Base-by-base conservation (phyloP, 805 yeast species). In the Ogataea chonburiensis region DNA sequence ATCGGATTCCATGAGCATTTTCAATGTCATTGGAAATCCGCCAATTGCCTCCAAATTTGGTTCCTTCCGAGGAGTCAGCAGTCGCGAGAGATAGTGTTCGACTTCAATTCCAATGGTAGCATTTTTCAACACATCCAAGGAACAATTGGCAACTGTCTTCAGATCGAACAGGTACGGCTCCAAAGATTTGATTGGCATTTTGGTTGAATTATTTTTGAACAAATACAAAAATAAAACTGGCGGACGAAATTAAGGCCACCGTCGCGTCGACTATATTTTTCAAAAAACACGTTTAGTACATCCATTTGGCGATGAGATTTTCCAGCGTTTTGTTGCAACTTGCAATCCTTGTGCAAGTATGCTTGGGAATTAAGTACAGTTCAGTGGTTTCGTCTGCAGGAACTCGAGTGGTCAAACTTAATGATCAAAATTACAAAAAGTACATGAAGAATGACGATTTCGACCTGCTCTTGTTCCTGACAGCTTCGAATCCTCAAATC, bases 91-190 rank as follows among this genome's bases (percentile, higher is more conserved):
- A 52, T 86, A 88, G 55, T 86, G 88, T 46, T 77, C 84, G 10
- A 81, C 93, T 56, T 88, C 96, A 28, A 87, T 83, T 38, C 95
- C 96, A 34, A 87, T 64, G 11, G 81, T 74, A 17, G 89, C 73
- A 51, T 79, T 78, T 38, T 68, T 74, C 39, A 87, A 65, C 3
- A 77, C 63, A 23, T 81, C 83, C 49, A 86, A 66, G 10, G 91
- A 79, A 21, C 49, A 42, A 13, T 79, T 67, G 32, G 71, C 68
- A 31, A 78, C 79, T 28, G 82, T 61, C 40, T 79, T 74, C 42
- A 81, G 73, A 47, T 86, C 95, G 49, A 77, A 77, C 28, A 82
- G 66, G 55, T 70, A 79, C 3, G 82, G 69, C 52, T 85, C 93
- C 39, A 85, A 69, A 3, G 86, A 72, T 53, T 66, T 72, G 49